These are phyloP conservation scores for Fraxinus sp. DNA, from an alignment of 305 asterid species.

Conservation along the genomic window DNA sequence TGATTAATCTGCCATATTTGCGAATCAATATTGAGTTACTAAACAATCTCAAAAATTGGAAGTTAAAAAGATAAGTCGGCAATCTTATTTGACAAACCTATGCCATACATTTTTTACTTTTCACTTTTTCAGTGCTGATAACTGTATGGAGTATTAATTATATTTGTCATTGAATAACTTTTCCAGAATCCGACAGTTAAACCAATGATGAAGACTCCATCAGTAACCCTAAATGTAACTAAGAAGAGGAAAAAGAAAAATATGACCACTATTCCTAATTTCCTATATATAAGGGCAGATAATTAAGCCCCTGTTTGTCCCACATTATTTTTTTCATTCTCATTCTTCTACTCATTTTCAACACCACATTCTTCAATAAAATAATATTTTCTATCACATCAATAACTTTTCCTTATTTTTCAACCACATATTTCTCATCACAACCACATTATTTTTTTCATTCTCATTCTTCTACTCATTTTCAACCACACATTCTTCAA, in stretches of 20 bases:
- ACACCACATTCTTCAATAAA: no score
- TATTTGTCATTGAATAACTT: neutral
- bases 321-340: no score
- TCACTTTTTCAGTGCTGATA: slow-evolving; percentile 2
- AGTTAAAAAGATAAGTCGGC: neutral
- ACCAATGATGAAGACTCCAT: neutral
- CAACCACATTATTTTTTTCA: no score
- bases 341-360: no score
- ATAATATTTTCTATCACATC: no score
- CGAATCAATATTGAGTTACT: slow-evolving; percentile 14
- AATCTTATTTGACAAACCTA: neutral
- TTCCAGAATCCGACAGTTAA: neutral
- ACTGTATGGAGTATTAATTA: neutral
- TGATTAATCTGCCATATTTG: slow-evolving; percentile 64
- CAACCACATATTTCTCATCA: no score
- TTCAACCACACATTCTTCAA: no score
- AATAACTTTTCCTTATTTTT: no score
- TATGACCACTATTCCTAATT: neutral
- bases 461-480: no score
- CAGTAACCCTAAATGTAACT: neutral
- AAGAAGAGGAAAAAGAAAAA: neutral
- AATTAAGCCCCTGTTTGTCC: neutral
- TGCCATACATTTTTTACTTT: neutral
- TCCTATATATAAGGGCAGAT: neutral
- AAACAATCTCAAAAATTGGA: slow-evolving; percentile 5